Evolutionary conservation across 2,329 filamentous ascomycete genomes (phyloP).

Genomic region (Fusarium buharicum): DNA sequence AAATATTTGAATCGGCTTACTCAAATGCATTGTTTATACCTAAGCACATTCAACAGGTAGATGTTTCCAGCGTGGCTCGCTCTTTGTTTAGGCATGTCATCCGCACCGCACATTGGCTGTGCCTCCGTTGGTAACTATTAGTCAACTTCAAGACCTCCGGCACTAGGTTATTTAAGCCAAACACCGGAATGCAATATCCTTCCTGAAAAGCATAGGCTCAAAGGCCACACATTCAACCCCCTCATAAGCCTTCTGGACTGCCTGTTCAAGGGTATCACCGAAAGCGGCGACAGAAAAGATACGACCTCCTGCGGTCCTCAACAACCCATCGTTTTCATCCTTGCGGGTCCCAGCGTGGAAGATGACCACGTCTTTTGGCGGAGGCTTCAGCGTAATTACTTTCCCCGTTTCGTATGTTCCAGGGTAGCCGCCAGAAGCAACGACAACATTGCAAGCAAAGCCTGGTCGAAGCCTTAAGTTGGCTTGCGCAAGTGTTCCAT

Average conservation of each 20-base stretch:
- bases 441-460: conserved; percentile 84
- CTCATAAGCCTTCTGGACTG: conserved; percentile 81
- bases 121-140: too few species aligned
- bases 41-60: too few species aligned
- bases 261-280: conserved; percentile 73
- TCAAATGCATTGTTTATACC: too few species aligned
- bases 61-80: too few species aligned
- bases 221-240: too few species aligned
- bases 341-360: conserved; percentile 87
- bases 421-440: conserved; percentile 87
- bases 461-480: conserved; percentile 69
- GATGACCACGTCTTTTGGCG: conserved; percentile 66
- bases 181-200: too few species aligned
- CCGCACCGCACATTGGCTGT: too few species aligned
- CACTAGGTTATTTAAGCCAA: too few species aligned
- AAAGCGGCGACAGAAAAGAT: conserved; percentile 86
- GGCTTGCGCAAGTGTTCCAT: conserved; percentile 74
- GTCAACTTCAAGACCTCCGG: too few species aligned
- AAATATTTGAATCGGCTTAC: too few species aligned
- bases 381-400: conserved; percentile 54
- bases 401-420: conserved; percentile 79
- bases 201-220: too few species aligned
- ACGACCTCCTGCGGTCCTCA: conserved; percentile 80
- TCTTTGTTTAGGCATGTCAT: too few species aligned
- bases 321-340: conserved; percentile 57